Conservation (phyloP, 2,329 filamentous ascomycete genomes). For the Claviceps quebecensis region DNA sequence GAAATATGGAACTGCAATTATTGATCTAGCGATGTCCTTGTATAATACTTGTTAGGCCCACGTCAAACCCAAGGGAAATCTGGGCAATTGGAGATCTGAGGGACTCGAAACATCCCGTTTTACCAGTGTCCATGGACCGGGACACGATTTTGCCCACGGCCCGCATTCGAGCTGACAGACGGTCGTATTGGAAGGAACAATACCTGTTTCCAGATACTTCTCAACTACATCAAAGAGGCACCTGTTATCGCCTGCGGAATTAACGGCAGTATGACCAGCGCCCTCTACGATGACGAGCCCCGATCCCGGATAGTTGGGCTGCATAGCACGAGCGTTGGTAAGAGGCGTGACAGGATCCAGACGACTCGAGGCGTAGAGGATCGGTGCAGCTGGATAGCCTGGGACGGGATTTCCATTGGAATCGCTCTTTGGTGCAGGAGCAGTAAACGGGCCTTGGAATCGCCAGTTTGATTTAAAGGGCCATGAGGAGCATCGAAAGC, state of each 20-base stretch:
- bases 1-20: background rate
- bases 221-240: constrained; percentile 11
- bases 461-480: constrained; percentile 19
- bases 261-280: constrained; percentile 15
- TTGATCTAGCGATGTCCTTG: background rate
- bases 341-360: constrained; percentile 29
- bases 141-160: constrained; percentile 9
- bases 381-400: constrained; percentile 13
- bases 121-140: background rate
- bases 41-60: background rate
- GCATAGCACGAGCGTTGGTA: constrained; percentile 18
- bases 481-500: constrained; percentile 19
- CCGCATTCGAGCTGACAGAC: constrained; percentile 7
- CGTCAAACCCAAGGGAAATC: background rate
- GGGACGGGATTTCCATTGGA: background rate
- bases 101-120: background rate
- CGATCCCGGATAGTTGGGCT: constrained; percentile 14
- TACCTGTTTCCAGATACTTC: constrained; percentile 17
- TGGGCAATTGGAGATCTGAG: background rate
- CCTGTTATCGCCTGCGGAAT: constrained; percentile 6
- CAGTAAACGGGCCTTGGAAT: constrained; percentile 15
- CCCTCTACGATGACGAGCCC: constrained; percentile 17
- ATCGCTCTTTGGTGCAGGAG: constrained; percentile 7
- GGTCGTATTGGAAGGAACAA: constrained; percentile 11
- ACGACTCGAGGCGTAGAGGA: constrained; percentile 24